These are phyloP conservation scores for Russula vinacea DNA, from an alignment of 768 basidiomycete genomes.

Conservation along the genomic window DNA sequence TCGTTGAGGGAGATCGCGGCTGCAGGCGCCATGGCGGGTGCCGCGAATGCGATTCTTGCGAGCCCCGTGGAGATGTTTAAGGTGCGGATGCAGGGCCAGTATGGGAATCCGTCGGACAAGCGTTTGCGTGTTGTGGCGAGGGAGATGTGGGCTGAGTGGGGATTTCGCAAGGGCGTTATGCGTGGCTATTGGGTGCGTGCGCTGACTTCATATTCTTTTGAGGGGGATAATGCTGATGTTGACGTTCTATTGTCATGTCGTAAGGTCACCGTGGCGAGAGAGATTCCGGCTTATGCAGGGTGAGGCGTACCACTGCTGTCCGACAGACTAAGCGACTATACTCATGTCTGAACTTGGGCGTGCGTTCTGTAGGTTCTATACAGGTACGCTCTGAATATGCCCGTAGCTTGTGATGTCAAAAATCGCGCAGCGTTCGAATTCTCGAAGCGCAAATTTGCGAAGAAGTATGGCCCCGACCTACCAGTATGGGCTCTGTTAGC, in stretches of 20 bases:
- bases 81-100: slow-evolving; percentile 95
- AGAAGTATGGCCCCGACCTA: slow-evolving; percentile 59
- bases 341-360: background rate
- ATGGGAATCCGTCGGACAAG: slow-evolving; percentile 78
- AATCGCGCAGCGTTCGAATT: slow-evolving; percentile 72
- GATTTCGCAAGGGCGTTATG: slow-evolving; percentile 88
- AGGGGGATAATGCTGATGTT: background rate
- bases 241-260: background rate
- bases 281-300: slow-evolving; percentile 97
- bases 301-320: slow-evolving; percentile 31
- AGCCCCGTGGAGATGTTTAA: slow-evolving; percentile 99
- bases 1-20: slow-evolving; percentile 74
- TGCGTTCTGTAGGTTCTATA: slow-evolving; percentile 56
- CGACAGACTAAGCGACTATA: background rate
- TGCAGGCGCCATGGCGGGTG: slow-evolving; percentile 92
- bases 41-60: slow-evolving; percentile 83
- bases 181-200: slow-evolving; percentile 86
- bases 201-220: background rate
- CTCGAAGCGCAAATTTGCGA: slow-evolving; percentile 71
- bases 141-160: slow-evolving; percentile 88
- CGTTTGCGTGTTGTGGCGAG: slow-evolving; percentile 62
- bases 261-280: slow-evolving; percentile 84
- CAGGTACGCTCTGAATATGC: slow-evolving; percentile 41
- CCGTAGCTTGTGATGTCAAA: background rate
- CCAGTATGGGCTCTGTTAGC: slow-evolving; percentile 85